These are phyloP conservation scores for Lathyrus tuberosus DNA, from an alignment of 306 rosid genomes.

Conservation along the genomic window DNA sequence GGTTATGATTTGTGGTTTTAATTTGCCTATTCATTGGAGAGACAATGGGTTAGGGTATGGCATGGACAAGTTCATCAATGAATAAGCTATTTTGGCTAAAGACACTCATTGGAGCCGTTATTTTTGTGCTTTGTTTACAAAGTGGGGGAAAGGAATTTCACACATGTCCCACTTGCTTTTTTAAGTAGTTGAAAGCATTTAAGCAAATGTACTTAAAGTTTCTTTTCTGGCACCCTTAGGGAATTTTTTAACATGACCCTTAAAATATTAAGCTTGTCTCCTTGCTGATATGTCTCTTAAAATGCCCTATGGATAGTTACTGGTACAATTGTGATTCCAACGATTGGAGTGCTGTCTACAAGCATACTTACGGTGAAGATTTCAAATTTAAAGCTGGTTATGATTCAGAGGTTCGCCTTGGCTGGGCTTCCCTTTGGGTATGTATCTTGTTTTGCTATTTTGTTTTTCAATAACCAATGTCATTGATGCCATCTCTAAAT, in stretches of 20 bases:
- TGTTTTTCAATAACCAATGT: conserved; percentile 2
- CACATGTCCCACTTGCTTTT: too few species aligned
- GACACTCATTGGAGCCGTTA: background rate
- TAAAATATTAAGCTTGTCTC: conserved; percentile 10
- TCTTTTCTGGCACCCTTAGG: background rate
- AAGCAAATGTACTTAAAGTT: background rate
- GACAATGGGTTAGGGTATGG: background rate
- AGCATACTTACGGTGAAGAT: conserved; percentile 81
- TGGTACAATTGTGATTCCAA: conserved; percentile 85
- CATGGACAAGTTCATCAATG: too few species aligned
- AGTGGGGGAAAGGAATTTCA: too few species aligned
- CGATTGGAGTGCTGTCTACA: conserved; percentile 96
- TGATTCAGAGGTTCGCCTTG: conserved; percentile 89
- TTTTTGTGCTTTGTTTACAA: background rate
- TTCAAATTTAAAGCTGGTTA: conserved; percentile 95
- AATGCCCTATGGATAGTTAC: conserved; percentile 62
- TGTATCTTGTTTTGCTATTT: conserved; percentile 43
- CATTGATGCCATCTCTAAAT: background rate
- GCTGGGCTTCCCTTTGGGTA: conserved; percentile 99
- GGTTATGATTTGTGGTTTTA: background rate
- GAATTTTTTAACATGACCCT: conserved; percentile 13
- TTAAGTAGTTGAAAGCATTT: too few species aligned
- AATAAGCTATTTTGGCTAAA: background rate
- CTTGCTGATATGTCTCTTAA: conserved; percentile 21
- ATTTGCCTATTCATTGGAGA: background rate